These are phyloP conservation scores for Colletotrichum liriopes DNA, from an alignment of 2,329 filamentous ascomycete genomes.

Conservation along the genomic window DNA sequence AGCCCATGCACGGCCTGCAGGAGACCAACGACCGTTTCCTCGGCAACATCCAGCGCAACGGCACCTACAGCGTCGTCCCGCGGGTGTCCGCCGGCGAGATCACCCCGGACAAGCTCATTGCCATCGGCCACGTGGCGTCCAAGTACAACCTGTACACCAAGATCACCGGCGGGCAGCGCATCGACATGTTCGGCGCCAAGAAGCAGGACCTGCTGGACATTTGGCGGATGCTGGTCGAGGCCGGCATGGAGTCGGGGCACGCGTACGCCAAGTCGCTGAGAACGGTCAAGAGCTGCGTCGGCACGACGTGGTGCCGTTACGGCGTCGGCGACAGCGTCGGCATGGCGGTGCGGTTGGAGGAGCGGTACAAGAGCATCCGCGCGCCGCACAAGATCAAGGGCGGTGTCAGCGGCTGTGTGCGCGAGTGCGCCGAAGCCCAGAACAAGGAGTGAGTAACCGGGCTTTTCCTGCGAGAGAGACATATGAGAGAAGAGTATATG, in stretches of 20 bases:
- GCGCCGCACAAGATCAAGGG: slow-evolving; percentile 93
- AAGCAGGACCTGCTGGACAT: slow-evolving; percentile 89
- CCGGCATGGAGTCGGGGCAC: slow-evolving; percentile 91
- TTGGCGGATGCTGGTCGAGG: slow-evolving; percentile 85
- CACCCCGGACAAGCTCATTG: slow-evolving; percentile 86
- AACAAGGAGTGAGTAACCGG: slow-evolving; percentile 81
- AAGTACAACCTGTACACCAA: slow-evolving; percentile 91
- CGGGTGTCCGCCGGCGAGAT: slow-evolving; percentile 89
- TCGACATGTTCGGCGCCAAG: slow-evolving; percentile 92
- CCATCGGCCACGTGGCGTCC: slow-evolving; percentile 87
- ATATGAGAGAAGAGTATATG: neutral
- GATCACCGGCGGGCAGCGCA: slow-evolving; percentile 92
- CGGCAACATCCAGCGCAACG: slow-evolving; percentile 92
- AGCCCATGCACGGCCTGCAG: slow-evolving; percentile 80
- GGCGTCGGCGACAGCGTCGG: slow-evolving; percentile 92
- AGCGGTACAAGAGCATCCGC: slow-evolving; percentile 93
- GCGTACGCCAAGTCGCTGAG: slow-evolving; percentile 91
- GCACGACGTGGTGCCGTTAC: slow-evolving; percentile 91
- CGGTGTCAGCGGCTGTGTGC: slow-evolving; percentile 90
- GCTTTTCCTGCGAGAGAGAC: neutral
- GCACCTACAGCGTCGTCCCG: slow-evolving; percentile 90
- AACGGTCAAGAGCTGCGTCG: slow-evolving; percentile 93
- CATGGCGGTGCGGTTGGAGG: slow-evolving; percentile 89
- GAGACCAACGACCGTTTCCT: slow-evolving; percentile 93
- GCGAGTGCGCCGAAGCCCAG: slow-evolving; percentile 93